phyloP scores from a whole-genome alignment of 345 rosid species.

The Nasturtium officinale region DNA sequence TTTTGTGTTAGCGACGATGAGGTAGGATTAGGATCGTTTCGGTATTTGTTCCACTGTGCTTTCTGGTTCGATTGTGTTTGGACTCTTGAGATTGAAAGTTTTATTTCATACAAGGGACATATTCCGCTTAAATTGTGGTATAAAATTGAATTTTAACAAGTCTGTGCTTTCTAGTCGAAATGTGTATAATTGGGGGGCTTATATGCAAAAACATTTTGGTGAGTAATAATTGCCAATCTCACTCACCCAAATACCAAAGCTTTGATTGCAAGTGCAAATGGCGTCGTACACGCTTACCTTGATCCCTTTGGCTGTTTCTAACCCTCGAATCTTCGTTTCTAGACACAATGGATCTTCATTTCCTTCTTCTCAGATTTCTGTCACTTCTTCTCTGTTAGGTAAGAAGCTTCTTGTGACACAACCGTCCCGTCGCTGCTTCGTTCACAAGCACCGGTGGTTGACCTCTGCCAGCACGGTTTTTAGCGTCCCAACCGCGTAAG shows the following conservation, averaged over 20 bases:
- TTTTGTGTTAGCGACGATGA: conserved; percentile 23
- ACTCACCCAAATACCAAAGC: neutral
- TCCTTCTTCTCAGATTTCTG: conserved; percentile 32
- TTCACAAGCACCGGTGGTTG: conserved; percentile 44
- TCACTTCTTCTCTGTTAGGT: conserved; percentile 49
- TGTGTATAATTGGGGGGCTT: neutral
- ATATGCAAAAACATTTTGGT: neutral
- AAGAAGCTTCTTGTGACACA: conserved; percentile 46
- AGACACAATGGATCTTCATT: conserved; percentile 20
- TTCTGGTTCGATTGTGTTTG: conserved; percentile 1
- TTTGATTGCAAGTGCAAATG: conserved; percentile 41
- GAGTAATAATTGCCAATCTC: conserved; percentile 4
- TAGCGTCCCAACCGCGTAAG: conserved; percentile 73
- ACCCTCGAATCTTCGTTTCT: conserved; percentile 35
- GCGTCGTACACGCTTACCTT: conserved; percentile 56
- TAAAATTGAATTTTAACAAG: neutral
- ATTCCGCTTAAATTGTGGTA: neutral
- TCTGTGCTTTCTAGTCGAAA: neutral
- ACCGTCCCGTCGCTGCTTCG: conserved; percentile 41
- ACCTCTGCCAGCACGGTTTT: conserved; percentile 51
- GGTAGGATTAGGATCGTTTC: conserved; percentile 30
- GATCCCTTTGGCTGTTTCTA: conserved; percentile 47
- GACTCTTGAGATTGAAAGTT: conserved; percentile 15
- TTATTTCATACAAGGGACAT: neutral
- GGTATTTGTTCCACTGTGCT: conserved; percentile 11